Evolutionary conservation across 208 protist genomes (phyloP).

Genomic region (Wallacemonas sp.): DNA sequence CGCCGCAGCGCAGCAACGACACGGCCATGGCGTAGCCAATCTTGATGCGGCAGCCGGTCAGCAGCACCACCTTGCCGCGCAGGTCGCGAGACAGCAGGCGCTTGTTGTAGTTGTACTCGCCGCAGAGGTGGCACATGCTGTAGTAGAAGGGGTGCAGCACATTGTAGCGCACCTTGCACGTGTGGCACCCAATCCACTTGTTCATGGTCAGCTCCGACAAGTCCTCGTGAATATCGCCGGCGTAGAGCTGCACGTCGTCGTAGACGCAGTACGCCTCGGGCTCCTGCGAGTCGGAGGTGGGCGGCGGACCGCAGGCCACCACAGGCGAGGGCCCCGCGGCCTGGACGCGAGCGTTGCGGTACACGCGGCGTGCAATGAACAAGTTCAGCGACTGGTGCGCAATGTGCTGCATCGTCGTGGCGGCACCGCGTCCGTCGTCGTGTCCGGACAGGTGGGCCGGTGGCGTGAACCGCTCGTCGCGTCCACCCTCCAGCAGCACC

Average conservation of each 20-base stretch:
- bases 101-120: slow-evolving; percentile 96
- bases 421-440: neutral
- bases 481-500: slow-evolving; percentile 42
- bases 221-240: slow-evolving; percentile 42
- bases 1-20: slow-evolving; percentile 86
- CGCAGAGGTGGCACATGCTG: slow-evolving; percentile 95
- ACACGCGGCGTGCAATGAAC: slow-evolving; percentile 73
- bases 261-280: slow-evolving; percentile 74
- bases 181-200: slow-evolving; percentile 78
- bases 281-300: slow-evolving; percentile 62
- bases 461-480: neutral
- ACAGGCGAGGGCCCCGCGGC: slow-evolving; percentile 55
- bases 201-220: slow-evolving; percentile 45
- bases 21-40: slow-evolving; percentile 94
- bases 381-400: slow-evolving; percentile 63
- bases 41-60: slow-evolving; percentile 94
- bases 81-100: slow-evolving; percentile 91
- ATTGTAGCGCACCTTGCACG: slow-evolving; percentile 85
- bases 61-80: slow-evolving; percentile 88
- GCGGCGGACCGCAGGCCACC: slow-evolving; percentile 44
- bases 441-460: neutral
- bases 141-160: slow-evolving; percentile 97
- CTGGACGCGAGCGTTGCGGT: slow-evolving; percentile 34
- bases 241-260: slow-evolving; percentile 77
- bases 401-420: slow-evolving; percentile 5